These are phyloP conservation scores for Gynochthodes officinalis DNA, from an alignment of 257 asterid species.

Conservation along the genomic window DNA sequence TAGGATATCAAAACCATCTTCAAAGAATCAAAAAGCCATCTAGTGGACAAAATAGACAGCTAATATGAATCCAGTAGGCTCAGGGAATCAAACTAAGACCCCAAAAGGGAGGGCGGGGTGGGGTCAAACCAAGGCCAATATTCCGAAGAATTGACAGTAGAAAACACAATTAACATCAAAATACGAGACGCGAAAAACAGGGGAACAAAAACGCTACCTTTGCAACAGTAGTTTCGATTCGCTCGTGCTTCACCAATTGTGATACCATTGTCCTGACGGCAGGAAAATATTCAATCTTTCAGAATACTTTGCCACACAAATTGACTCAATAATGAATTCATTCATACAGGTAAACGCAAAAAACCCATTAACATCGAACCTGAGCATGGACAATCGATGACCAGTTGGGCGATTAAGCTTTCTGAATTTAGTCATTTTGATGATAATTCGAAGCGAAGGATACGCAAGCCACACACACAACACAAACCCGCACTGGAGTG, in stretches of 20 bases:
- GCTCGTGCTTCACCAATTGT: constrained; percentile 88
- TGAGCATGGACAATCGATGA: constrained; percentile 89
- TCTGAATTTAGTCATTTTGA: constrained; percentile 74
- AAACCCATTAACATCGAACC: constrained; percentile 30
- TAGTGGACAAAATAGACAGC: background rate
- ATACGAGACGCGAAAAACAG: background rate
- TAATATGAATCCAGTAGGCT: background rate
- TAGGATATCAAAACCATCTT: too few species aligned
- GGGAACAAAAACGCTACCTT: constrained; percentile 41
- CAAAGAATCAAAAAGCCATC: too few species aligned
- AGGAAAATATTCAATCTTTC: background rate
- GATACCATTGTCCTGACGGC: constrained; percentile 84
- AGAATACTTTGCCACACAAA: background rate
- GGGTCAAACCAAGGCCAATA: too few species aligned
- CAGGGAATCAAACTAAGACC: background rate
- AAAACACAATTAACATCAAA: background rate
- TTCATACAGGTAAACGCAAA: background rate
- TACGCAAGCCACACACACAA: background rate
- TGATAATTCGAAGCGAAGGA: background rate
- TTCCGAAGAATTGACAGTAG: background rate
- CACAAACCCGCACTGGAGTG: background rate
- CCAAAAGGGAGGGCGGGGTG: too few species aligned
- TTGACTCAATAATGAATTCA: background rate
- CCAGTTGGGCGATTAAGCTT: constrained; percentile 85
- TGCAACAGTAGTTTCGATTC: constrained; percentile 87